Base-by-base conservation (phyloP, 2,329 filamentous ascomycete genomes). In the Calonectria montana region DNA sequence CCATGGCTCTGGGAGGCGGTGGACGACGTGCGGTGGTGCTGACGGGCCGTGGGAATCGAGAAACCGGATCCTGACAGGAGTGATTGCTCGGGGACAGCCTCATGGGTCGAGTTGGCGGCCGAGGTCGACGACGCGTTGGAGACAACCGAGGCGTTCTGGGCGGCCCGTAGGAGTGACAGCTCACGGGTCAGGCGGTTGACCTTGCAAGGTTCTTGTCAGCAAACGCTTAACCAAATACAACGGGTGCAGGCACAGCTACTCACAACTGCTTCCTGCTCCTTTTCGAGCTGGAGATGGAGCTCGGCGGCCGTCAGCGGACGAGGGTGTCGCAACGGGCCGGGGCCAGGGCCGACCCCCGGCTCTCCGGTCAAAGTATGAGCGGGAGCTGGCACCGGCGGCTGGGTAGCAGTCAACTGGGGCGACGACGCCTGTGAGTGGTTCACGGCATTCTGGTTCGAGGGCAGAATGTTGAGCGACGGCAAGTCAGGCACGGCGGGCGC, bases 241-340 rank as follows among this genome's bases (percentile, higher is more conserved):
- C 25, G 3, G 6, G 9, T 21, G 25, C 4, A 12, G 13, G 23
- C 12, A 4, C 2, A 5, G 18, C 10, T 41, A 62, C 91, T 75
- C 88, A 97, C 96, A 79, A 98, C 93, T 41, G 95, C 94, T 83
- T 98, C 96, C 79, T 98, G 96, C 81, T 98, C 96, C 83, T 97
- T 97, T 84, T 98, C 96, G 29, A 98, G 88, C 85, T 98, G 91
- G 71, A 94, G 88, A 83, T 98, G 95, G 73, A 98, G 88, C 82
- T 98, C 96, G 4, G 95, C 94, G 1, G 95, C 92, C 0, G 96
- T 98, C 82, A 98, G 86, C 4, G 96, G 96, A 41, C 94, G 90
- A 7, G 96, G 96, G 82, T 98, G 96, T 74, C 96, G 91, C 78
- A 97, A 85, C 4, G 96, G 96, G 0, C 93, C 94, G 68, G 91